Conservation (phyloP, 495 filamentous ascomycete species). For the Aspergillus olivimuriae region DNA sequence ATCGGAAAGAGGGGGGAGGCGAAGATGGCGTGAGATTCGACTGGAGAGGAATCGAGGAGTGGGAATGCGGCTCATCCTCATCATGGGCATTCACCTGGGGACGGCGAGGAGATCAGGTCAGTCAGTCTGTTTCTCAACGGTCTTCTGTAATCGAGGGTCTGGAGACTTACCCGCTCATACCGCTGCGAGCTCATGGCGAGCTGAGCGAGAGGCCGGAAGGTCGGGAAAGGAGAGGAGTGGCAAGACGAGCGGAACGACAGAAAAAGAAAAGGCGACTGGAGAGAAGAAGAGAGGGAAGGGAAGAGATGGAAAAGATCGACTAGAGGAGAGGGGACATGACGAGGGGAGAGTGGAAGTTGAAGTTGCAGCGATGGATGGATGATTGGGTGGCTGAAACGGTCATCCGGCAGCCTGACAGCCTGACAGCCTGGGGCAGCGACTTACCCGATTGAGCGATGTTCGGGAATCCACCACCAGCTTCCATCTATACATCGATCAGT, state of each 20-base stretch:
- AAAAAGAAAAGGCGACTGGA: conserved; percentile 7
- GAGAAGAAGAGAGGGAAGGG: conserved; percentile 3
- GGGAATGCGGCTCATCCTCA: conserved; percentile 42
- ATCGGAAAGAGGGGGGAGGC: conserved; percentile 91
- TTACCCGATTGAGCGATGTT: too few relatives aligned
- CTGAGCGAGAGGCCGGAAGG: conserved; percentile 25
- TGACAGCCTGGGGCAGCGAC: too few relatives aligned
- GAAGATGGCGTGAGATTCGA: conserved; percentile 61
- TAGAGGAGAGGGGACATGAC: conserved; percentile 4
- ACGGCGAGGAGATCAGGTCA: conserved; percentile 9
- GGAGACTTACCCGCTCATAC: conserved; percentile 73
- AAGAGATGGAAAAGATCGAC: conserved; percentile 10
- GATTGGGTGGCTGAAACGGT: not conserved
- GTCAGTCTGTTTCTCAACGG: too few relatives aligned
- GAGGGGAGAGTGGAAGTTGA: not conserved
- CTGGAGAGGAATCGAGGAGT: conserved; percentile 32
- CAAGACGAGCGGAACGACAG: conserved; percentile 16
- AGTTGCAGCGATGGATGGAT: not conserved
- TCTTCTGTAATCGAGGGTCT: too few relatives aligned
- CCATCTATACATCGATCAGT: too few relatives aligned
- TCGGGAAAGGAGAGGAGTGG: conserved; percentile 9
- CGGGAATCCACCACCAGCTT: too few relatives aligned
- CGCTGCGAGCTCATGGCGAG: conserved; percentile 71
- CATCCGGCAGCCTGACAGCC: too few relatives aligned
- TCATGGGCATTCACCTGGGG: conserved; percentile 48